Evolutionary conservation across 2,329 filamentous ascomycete genomes (phyloP), one percentile per base, ranked within the genome.

Genomic region (Cordyceps tenuipes): DNA sequence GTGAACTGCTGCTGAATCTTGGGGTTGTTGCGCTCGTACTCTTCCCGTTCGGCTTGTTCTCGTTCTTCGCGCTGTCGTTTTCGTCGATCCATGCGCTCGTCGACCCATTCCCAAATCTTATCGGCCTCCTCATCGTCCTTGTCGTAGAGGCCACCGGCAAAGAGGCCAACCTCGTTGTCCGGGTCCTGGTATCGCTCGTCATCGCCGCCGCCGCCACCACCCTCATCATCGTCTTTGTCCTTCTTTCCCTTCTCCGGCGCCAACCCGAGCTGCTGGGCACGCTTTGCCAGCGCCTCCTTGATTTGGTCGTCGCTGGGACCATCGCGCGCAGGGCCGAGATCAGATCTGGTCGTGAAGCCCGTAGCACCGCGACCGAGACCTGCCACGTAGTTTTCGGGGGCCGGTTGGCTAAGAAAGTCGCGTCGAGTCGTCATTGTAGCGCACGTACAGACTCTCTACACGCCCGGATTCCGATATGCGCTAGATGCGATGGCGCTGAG

Each of bases 1-100:
- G 92, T 91, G 72, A 99, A 99, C 73, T 99, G 94, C 66, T 97
- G 90, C 70, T 96, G 90, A 57, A 99, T 97, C 76, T 97, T 99
- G 15, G 94, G 94, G 72, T 99, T 97, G 73, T 96, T 93, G 67
- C 88, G 86, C 77, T 99, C 93, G 81, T 96, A 96, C 69, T 97
- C 92, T 71, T 96, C 91, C 73, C 82, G 85, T 79, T 99, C 93
- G 77, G 90, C 83, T 72, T 89, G 80, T 75, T 99, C 94, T 73
- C 94, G 91, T 71, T 87, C 88, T 88, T 99, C 94, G 84, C 94
- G 96, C 84, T 93, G 86, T 66, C 83, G 82, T 77, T 88, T 95
- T 64, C 94, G 82, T 66, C 94, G 83, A 66, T 95, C 92, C 93
- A 99, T 97, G 76, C 89, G 93, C 78, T 97, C 94, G 69, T 99